Base-by-base conservation (phyloP, 2,329 filamentous ascomycete species). In the Ophiostoma himal-ulmi region DNA sequence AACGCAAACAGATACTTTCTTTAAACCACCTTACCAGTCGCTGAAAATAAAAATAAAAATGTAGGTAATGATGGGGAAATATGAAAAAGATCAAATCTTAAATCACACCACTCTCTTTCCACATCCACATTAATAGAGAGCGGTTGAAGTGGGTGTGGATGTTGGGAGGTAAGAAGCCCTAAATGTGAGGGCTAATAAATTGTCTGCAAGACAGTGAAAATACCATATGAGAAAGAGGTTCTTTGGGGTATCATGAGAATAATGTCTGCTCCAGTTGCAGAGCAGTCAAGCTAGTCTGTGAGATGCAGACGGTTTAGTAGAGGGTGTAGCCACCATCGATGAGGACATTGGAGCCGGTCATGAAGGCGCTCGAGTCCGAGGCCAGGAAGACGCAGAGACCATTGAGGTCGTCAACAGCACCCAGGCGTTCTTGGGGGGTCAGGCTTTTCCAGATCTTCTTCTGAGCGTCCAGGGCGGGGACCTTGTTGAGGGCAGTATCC, bases 401-500 rank as follows among this genome's bases (percentile, higher is more conserved):
- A 81, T 93, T 93, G 74, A 94, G 84, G 79, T 93, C 91, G 75
- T 92, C 88, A 57, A 92, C 89, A 65, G 83, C 83, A 70, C 91
- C 91, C 20, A 93, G 84, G 64, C 91, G 87, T 78, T 86, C 85
- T 84, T 92, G 89, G 11, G 91, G 91, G 8, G 91, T 93, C 73
- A 91, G 78, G 52, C 85, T 86, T 75, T 87, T 87, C 91, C 91
- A 93, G 79, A 92, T 91, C 81, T 89, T 89, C 88, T 93, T 93
- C 84, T 93, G 89, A 67, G 89, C 90, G 74, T 93, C 90, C 26
- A 93, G 87, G 54, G 89, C 89, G 30, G 90, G 90, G 8, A 92
- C 90, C 72, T 89, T 88, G 86, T 93, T 94, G 73, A 93, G 83
- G 5, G 89, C 90, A 5, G 91, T 95, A 82, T 94, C 91, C 89